These are phyloP conservation scores for Tardiomyces depauwii DNA, from an alignment of 1,139 yeast genomes.

Conservation along the genomic window DNA sequence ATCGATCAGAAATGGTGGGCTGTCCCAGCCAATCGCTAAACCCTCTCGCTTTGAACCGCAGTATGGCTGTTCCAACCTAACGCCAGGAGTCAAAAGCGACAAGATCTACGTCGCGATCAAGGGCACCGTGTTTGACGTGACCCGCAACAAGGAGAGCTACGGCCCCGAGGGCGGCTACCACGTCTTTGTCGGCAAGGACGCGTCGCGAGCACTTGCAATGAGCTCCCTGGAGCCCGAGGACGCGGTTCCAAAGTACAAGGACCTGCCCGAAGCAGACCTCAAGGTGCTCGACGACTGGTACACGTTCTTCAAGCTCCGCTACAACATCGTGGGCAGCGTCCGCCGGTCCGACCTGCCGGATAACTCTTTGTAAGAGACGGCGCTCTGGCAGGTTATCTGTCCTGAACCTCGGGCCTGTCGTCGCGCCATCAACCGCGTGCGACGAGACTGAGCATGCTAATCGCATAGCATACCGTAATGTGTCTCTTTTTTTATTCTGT, in stretches of 20 bases:
- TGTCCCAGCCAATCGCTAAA: no score
- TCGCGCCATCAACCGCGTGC: no score
- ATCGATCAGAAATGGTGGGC: no score
- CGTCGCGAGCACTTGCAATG: constrained; percentile 56
- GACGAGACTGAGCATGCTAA: no score
- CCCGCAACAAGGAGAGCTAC: constrained; percentile 50
- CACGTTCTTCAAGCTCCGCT: constrained; percentile 63
- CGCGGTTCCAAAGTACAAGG: constrained; percentile 55
- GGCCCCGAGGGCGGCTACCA: constrained; percentile 71
- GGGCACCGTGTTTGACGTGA: constrained; percentile 70
- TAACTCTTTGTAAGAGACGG: background rate
- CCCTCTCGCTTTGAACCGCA: no score
- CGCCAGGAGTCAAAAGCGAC: constrained; percentile 28
- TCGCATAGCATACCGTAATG: no score
- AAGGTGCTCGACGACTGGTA: constrained; percentile 81
- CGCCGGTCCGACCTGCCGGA: background rate
- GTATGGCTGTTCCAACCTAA: no score
- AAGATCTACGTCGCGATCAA: constrained; percentile 61
- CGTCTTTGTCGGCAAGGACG: constrained; percentile 65
- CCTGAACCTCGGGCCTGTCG: no score
- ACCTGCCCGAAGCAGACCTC: constrained; percentile 44
- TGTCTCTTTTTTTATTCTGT: no score
- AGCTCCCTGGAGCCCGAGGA: constrained; percentile 41
- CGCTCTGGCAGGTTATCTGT: no score
- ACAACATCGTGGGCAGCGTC: constrained; percentile 34